Base-by-base conservation (phyloP, 495 filamentous ascomycete genomes). In the Astrothelium macrocarpum region DNA sequence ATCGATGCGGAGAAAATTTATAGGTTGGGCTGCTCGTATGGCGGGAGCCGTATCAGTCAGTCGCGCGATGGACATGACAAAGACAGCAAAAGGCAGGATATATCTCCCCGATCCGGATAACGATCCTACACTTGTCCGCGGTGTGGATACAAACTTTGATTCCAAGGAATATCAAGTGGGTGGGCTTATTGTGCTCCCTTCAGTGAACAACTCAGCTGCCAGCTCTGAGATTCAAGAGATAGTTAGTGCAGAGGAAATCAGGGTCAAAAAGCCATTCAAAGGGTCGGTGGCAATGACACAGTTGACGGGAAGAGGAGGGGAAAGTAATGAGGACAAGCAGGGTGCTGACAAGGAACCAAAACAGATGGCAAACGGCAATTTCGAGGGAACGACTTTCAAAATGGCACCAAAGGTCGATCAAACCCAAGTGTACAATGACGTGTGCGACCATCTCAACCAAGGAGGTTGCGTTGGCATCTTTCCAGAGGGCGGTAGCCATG, bases 381-480 rank as follows among this genome's bases (percentile, higher is more conserved):
- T 89, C 69, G 77, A 88, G 71, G 94, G 94, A 5, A 87, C 84
- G 14, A 87, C 84, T 59, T 97, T 87, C 77, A 94, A 93, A 76
- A 79, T 88, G 7, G 91, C 94, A 1, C 94, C 94, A 16, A 93
- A 97, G 73, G 90, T 97, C 25, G 89, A 97, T 74, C 94, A 99
- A 74, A 90, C 85, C 11, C 81, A 88, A 62, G 94, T 99, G 32
- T 99, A 97, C 72, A 82, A 96, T 73, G 89, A 90, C 2, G 94
- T 99, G 0, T 97, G 96, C 73, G 81, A 84, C 59, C 81, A 88
- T 26, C 80, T 99, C 31, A 87, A 84, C 68, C 77, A 78, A 7
- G 93, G 91, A 26, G 94, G 91, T 28, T 96, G 91, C 71, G 86
- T 97, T 59, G 94, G 95, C 62, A 97, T 99, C 69, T 99, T 97